Evolutionary conservation across 371 early-diverging fungal genomes (phyloP).

Genomic region (Mucor piriformis): DNA sequence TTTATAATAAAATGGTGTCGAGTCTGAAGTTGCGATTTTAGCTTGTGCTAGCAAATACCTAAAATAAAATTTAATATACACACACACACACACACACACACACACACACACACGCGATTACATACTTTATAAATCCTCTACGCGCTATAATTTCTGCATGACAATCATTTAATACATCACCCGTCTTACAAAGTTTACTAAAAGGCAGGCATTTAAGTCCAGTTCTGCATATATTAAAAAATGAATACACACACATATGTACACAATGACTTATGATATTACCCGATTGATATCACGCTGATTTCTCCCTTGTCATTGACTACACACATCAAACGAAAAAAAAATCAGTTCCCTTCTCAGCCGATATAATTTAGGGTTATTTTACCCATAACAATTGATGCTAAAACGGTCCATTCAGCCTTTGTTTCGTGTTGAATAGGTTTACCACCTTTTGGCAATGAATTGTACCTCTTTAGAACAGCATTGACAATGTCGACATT

Average conservation of each 20-base stretch:
- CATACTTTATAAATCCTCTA: conserved; percentile 73
- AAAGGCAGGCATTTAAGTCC: conserved; percentile 85
- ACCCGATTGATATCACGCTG: conserved; percentile 72
- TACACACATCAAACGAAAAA: conserved; percentile 24
- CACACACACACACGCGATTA: no score
- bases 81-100: no score
- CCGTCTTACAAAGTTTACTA: conserved; percentile 59
- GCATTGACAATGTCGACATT: conserved; percentile 36
- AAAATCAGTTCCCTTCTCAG: not conserved
- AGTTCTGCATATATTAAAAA: conserved; percentile 57
- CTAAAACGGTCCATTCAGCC: conserved; percentile 86
- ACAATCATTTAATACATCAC: conserved; percentile 76
- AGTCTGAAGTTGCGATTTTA: not conserved
- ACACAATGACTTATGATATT: conserved; percentile 17
- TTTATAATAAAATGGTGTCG: conserved; percentile 2
- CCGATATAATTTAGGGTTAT: no score
- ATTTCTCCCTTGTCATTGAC: conserved; percentile 29
- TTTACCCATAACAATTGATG: conserved; percentile 64
- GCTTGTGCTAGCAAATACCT: conserved; percentile 29
- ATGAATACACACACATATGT: conserved; percentile 6
- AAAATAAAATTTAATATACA: not conserved
- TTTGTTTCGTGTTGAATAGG: conserved; percentile 53
- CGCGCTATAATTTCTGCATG: conserved; percentile 88
- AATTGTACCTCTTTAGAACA: conserved; percentile 35
- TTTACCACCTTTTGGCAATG: conserved; percentile 74